A percentile compares a stretch with the other conserved stretches of the same genome.
Conservation (phyloP, 805 yeast genomes). For the Cyberlindnera bimundalis region DNA sequence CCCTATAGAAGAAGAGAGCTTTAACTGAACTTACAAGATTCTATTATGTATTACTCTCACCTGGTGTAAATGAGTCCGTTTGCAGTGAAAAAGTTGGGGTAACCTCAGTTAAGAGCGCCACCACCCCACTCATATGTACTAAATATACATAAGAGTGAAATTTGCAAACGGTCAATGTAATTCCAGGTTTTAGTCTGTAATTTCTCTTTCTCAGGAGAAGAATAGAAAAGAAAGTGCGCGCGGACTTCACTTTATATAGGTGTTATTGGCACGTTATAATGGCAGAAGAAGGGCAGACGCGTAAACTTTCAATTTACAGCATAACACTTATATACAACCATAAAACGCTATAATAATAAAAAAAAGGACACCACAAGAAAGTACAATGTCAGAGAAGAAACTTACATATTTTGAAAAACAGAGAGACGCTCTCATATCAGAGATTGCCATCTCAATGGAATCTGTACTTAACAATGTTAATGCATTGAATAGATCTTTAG, state of each 20-base stretch:
- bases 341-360: constrained; percentile 1
- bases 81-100: not conserved
- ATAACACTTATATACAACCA: no score
- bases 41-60: constrained; percentile 13
- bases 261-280: not conserved
- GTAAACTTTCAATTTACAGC: no score
- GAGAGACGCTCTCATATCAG: constrained; percentile 54
- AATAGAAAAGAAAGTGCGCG: no score
- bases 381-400: constrained; percentile 9
- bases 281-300: not conserved
- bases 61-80: constrained; percentile 20
- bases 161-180: constrained; percentile 17
- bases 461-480: constrained; percentile 62
- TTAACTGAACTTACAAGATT: constrained; percentile 23
- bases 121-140: not conserved
- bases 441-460: constrained; percentile 58
- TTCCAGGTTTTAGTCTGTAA: constrained; percentile 13
- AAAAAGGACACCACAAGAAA: constrained; percentile 2
- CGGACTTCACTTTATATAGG: not conserved
- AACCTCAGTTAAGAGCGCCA: constrained; percentile 5
- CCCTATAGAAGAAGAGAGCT: constrained; percentile 12
- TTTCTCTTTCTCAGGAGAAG: not conserved
- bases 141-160: not conserved
- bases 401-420: constrained; percentile 52
- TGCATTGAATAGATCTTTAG: constrained; percentile 62